Evolutionary conservation across 1,284 basidiomycete genomes (phyloP).

Genomic region (Butyriboletus regius): DNA sequence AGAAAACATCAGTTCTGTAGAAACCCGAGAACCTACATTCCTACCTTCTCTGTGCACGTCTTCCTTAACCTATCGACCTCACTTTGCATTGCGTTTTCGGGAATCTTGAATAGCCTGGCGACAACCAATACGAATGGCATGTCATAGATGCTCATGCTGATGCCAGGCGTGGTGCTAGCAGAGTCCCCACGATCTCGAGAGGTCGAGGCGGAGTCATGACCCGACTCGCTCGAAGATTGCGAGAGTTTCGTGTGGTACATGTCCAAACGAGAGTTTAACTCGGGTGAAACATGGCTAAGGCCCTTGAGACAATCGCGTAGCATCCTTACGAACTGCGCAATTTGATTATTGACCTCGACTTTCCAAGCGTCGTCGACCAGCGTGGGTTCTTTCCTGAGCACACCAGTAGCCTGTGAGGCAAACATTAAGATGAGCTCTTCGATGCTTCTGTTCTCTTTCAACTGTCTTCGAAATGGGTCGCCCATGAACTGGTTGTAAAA

Average conservation of each 20-base stretch:
- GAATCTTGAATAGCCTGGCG: constrained; percentile 67
- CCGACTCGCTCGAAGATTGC: constrained; percentile 54
- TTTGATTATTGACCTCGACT: constrained; percentile 82
- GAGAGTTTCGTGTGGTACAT: constrained; percentile 76
- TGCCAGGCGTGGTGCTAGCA: constrained; percentile 35
- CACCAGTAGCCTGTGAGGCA: constrained; percentile 79
- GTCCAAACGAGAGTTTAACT: constrained; percentile 74
- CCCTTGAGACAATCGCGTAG: constrained; percentile 71
- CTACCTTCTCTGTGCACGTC: constrained; percentile 74
- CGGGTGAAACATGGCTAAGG: constrained; percentile 72
- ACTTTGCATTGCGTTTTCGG: constrained; percentile 58
- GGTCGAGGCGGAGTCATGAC: constrained; percentile 57
- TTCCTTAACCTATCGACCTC: constrained; percentile 68
- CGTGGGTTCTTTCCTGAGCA: constrained; percentile 75
- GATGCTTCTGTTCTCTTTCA: constrained; percentile 93
- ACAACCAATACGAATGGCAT: constrained; percentile 73
- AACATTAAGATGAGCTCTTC: constrained; percentile 96
- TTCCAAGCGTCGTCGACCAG: constrained; percentile 84
- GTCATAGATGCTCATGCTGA: constrained; percentile 51
- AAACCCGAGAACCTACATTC: constrained; percentile 10
- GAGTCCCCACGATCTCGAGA: constrained; percentile 52
- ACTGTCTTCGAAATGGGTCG: constrained; percentile 74
- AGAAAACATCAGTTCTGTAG: constrained; percentile 14
- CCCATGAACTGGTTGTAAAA: constrained; percentile 87
- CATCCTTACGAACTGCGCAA: constrained; percentile 79